A percentile compares a stretch with the other conserved stretches of the same genome.
These are phyloP conservation scores for Saccharomycopsis sp. DNA, from an alignment of 805 yeast species.

Conservation along the genomic window DNA sequence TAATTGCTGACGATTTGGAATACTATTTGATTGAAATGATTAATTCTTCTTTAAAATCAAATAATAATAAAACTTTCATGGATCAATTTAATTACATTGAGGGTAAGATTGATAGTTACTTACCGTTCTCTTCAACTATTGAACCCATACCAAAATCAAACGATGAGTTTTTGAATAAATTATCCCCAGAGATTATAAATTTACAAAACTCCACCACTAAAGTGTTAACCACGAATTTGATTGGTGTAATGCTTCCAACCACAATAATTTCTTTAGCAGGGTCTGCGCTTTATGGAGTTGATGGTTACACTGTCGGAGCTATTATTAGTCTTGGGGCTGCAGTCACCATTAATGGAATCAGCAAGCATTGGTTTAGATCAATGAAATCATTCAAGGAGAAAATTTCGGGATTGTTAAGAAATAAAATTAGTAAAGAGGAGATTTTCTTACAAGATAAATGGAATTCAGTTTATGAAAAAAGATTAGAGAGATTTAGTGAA, in stretches of 20 bases:
- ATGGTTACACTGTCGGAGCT: constrained; percentile 8
- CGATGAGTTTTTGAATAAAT: not conserved
- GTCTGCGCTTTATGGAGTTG: constrained; percentile 13
- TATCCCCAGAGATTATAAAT: constrained; percentile 7
- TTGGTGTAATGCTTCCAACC: constrained; percentile 16
- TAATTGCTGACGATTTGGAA: constrained; percentile 14
- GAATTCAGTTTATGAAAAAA: not conserved
- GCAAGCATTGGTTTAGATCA: constrained; percentile 6
- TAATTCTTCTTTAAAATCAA: constrained; percentile 3
- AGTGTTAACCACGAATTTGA: constrained; percentile 9
- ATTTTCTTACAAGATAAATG: constrained; percentile 4
- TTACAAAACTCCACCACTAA: constrained; percentile 10
- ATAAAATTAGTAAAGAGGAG: constrained; percentile 7
- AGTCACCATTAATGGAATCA: constrained; percentile 11
- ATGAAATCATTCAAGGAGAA: constrained; percentile 9
- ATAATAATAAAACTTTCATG: constrained; percentile 2
- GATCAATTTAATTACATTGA: constrained; percentile 12
- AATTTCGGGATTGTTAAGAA: constrained; percentile 1
- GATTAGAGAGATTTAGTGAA: not conserved
- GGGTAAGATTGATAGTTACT: constrained; percentile 12
- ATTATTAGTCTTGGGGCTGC: constrained; percentile 11
- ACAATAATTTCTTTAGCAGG: constrained; percentile 10
- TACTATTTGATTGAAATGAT: constrained; percentile 15
- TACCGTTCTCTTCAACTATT: not conserved
- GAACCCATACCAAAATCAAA: not conserved